phyloP scores from a whole-genome alignment of 371 early-diverging fungal genomes.

The Rhizopus delemar region DNA sequence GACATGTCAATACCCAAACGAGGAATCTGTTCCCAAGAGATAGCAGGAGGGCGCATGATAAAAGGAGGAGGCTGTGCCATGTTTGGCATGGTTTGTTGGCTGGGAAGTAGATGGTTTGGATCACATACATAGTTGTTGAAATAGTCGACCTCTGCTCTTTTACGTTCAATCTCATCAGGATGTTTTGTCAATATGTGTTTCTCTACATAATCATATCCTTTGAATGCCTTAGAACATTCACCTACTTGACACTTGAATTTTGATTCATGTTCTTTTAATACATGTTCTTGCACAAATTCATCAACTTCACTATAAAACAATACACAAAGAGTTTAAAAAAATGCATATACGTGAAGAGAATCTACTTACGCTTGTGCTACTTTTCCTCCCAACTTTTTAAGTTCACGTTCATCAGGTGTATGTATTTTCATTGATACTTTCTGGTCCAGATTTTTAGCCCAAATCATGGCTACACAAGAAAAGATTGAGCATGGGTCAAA shows the following conservation, averaged over 20 bases:
- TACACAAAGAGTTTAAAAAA: background rate
- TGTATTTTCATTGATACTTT: constrained; percentile 60
- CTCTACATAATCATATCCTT: constrained; percentile 89
- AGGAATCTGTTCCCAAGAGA: constrained; percentile 69
- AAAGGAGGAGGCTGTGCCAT: constrained; percentile 16
- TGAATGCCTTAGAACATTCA: constrained; percentile 90
- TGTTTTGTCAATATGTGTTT: constrained; percentile 93
- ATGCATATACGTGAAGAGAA: background rate
- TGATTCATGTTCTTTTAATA: constrained; percentile 72
- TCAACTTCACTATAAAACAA: constrained; percentile 42
- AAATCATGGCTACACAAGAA: constrained; percentile 43
- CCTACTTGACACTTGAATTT: constrained; percentile 84
- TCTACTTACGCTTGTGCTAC: constrained; percentile 64
- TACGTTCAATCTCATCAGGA: constrained; percentile 64
- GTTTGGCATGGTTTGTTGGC: background rate
- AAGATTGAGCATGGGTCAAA: background rate
- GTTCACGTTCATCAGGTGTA: constrained; percentile 64
- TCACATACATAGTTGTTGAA: constrained; percentile 91
- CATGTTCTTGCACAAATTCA: constrained; percentile 56
- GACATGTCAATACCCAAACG: constrained; percentile 59
- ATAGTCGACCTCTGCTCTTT: constrained; percentile 64
- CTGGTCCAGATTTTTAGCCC: constrained; percentile 69
- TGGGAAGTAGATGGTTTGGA: constrained; percentile 64
- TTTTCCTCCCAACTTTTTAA: constrained; percentile 78
- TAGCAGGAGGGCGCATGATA: constrained; percentile 32